phyloP scores from a whole-genome alignment of 306 rosid genomes.

The Neltuma alba region DNA sequence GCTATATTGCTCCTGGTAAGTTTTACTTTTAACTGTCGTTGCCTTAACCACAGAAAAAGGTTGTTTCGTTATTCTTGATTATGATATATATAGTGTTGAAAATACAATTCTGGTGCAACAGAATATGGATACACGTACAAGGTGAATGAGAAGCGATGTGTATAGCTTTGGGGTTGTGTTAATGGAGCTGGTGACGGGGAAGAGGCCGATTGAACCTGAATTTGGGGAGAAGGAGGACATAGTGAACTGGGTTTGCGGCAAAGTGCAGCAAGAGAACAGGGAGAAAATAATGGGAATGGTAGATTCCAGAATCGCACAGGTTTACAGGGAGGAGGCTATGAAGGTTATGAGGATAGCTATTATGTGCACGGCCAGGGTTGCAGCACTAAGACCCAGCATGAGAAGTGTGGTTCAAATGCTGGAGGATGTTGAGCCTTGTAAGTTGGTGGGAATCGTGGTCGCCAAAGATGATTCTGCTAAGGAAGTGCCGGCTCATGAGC shows the following conservation, averaged over 20 bases:
- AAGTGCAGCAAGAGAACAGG: conserved; percentile 51
- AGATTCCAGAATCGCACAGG: conserved; percentile 61
- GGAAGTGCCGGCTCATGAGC: conserved; percentile 27
- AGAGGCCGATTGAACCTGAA: conserved; percentile 74
- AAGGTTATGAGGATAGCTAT: conserved; percentile 72
- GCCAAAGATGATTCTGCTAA: conserved; percentile 53
- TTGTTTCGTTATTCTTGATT: neutral
- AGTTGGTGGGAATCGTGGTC: conserved; percentile 57
- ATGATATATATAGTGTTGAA: too few relatives aligned
- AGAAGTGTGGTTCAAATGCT: conserved; percentile 88
- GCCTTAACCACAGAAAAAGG: too few relatives aligned
- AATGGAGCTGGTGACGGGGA: conserved; percentile 85
- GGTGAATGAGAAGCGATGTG: conserved; percentile 92
- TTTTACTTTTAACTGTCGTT: neutral
- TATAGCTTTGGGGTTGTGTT: conserved; percentile 94
- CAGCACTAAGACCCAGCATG: conserved; percentile 78
- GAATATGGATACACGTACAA: conserved; percentile 85
- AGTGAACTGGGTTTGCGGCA: conserved; percentile 72
- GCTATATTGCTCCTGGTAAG: conserved; percentile 97
- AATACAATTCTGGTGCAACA: too few relatives aligned
- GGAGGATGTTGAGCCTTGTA: conserved; percentile 67
- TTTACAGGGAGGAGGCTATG: conserved; percentile 62
- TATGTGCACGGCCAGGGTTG: conserved; percentile 68
- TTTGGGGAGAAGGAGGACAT: conserved; percentile 83
- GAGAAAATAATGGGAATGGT: conserved; percentile 53